Evolutionary conservation across 1,284 basidiomycete genomes (phyloP).

Genomic region (Tausonia pullulans): DNA sequence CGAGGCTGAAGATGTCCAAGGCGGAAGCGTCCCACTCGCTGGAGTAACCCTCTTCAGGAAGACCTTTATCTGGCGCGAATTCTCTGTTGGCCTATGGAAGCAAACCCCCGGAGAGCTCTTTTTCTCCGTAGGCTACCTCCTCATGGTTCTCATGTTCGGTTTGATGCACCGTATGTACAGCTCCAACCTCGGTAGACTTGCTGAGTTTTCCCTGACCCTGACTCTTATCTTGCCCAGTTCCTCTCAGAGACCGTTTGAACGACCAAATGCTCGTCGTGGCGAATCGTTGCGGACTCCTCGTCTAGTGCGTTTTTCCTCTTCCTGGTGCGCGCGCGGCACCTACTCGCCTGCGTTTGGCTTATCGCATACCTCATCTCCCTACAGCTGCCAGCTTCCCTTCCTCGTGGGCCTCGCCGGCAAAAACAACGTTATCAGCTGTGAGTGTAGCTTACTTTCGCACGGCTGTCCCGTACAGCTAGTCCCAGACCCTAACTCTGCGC

Average conservation of each 20-base stretch:
- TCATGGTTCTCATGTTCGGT: neutral
- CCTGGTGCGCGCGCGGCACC: too few species aligned
- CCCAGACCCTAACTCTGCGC: neutral
- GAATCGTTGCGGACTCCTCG: conserved; percentile 9
- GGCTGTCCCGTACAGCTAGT: neutral
- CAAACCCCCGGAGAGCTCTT: conserved; percentile 1
- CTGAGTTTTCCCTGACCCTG: neutral
- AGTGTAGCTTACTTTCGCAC: neutral
- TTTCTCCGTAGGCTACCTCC: neutral
- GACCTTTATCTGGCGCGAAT: conserved; percentile 3
- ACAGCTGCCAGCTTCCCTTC: conserved; percentile 25
- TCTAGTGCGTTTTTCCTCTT: neutral
- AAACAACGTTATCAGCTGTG: conserved; percentile 33
- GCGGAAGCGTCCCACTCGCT: neutral
- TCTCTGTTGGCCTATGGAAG: conserved; percentile 2
- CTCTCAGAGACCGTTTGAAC: neutral
- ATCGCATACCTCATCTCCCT: neutral
- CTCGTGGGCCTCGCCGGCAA: conserved; percentile 34
- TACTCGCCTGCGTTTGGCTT: neutral
- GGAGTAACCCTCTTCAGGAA: neutral
- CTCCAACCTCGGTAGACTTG: neutral
- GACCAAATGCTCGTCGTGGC: neutral
- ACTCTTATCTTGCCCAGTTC: neutral
- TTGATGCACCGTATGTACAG: neutral
- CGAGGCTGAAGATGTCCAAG: neutral